Evolutionary conservation across 2,329 filamentous ascomycete species (phyloP).

Genomic region (Pseudocercospora crystallina): DNA sequence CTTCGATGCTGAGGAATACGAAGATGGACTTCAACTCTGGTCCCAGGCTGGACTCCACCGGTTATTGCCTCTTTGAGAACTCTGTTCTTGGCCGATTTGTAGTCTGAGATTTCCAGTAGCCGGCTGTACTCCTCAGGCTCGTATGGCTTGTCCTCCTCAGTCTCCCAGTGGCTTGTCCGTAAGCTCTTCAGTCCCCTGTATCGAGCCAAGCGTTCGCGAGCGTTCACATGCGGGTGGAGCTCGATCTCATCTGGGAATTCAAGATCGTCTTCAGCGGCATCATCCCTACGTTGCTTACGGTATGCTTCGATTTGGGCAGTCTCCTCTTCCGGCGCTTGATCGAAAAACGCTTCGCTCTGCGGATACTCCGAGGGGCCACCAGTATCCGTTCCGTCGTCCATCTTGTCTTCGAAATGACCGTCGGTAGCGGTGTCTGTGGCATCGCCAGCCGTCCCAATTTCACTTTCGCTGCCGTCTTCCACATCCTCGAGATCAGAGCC

Average conservation of each 20-base stretch:
- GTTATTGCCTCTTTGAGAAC: slow-evolving; percentile 78
- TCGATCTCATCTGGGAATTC: slow-evolving; percentile 99
- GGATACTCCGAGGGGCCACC: slow-evolving; percentile 81
- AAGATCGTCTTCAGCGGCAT: slow-evolving; percentile 76
- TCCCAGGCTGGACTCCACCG: slow-evolving; percentile 84
- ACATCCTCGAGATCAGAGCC: slow-evolving; percentile 77
- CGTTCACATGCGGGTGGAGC: slow-evolving; percentile 80
- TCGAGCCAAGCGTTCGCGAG: slow-evolving; percentile 77
- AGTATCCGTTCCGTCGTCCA: slow-evolving; percentile 59
- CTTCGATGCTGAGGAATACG: slow-evolving; percentile 48
- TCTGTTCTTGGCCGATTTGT: slow-evolving; percentile 76
- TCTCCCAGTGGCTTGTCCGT: slow-evolving; percentile 83
- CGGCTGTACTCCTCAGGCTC: slow-evolving; percentile 89
- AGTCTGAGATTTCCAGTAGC: slow-evolving; percentile 83
- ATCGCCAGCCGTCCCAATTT: slow-evolving; percentile 49
- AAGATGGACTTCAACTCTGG: slow-evolving; percentile 77
- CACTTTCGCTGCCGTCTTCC: slow-evolving; percentile 59
- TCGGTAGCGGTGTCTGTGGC: slow-evolving; percentile 67
- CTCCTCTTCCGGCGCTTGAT: slow-evolving; percentile 77
- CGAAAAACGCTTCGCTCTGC: slow-evolving; percentile 87
- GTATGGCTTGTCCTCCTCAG: slow-evolving; percentile 78
- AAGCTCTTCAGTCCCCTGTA: slow-evolving; percentile 93
- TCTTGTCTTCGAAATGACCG: slow-evolving; percentile 56
- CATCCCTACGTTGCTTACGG: slow-evolving; percentile 72
- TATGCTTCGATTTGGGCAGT: slow-evolving; percentile 79